phyloP scores from a whole-genome alignment of 2,329 filamentous ascomycete genomes.

The Pseudogymnoascus sp. region DNA sequence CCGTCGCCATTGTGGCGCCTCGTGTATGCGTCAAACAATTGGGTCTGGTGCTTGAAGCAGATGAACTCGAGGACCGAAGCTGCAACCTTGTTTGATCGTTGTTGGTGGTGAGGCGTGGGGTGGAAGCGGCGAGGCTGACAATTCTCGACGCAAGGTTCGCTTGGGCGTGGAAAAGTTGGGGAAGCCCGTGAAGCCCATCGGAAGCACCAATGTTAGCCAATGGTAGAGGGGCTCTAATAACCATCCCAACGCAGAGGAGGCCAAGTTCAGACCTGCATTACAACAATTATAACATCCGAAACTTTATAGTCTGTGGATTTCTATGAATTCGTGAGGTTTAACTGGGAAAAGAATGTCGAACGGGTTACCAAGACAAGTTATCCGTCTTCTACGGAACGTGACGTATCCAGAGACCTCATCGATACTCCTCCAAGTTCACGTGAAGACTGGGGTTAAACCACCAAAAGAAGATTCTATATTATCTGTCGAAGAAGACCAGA shows the following conservation, averaged over 20 bases:
- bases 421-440: constrained; percentile 2
- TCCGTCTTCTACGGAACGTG: background rate
- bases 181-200: background rate
- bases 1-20: background rate
- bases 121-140: constrained; percentile 1
- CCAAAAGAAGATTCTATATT: background rate
- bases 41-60: background rate
- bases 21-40: background rate
- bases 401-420: background rate
- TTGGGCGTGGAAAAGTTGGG: background rate
- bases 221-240: background rate
- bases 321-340: background rate
- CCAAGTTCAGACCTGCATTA: background rate
- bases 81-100: background rate
- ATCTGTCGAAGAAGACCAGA: background rate
- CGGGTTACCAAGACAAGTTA: background rate
- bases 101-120: constrained; percentile 4
- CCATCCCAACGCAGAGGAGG: background rate
- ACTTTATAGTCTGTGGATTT: background rate
- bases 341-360: background rate
- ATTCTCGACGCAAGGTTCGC: background rate
- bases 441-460: background rate
- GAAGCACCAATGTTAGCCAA: background rate
- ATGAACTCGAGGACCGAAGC: background rate
- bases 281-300: background rate